Evolutionary conservation across 306 rosid genomes (phyloP).

Genomic region (Comarum palustre): DNA sequence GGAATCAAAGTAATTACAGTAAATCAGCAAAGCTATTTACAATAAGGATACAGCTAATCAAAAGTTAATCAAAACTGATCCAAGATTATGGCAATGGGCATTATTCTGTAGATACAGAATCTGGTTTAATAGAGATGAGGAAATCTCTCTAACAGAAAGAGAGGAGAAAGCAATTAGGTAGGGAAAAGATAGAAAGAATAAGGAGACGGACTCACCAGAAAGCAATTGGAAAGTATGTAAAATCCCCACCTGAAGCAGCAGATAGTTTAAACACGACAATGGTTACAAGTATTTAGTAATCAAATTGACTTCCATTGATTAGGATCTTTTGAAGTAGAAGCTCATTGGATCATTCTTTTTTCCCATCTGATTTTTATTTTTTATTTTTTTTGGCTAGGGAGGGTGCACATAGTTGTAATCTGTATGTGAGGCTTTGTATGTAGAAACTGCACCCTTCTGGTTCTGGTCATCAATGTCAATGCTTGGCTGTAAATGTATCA

Average conservation of each 20-base stretch:
- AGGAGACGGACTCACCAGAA: constrained; percentile 67
- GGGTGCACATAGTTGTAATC: constrained; percentile 32
- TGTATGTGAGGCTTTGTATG: constrained; percentile 34
- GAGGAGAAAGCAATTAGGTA: constrained; percentile 70
- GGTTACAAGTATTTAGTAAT: constrained; percentile 25
- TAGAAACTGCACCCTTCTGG: constrained; percentile 41
- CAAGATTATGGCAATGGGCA: no score
- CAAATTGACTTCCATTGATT: constrained; percentile 21
- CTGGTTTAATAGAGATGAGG: no score
- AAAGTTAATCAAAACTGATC: no score
- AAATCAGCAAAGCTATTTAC: no score
- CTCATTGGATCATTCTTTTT: constrained; percentile 45
- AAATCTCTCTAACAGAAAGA: constrained; percentile 80
- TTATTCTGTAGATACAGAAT: no score
- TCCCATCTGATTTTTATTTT: constrained; percentile 21
- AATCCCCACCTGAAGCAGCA: constrained; percentile 67
- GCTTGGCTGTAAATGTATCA: not conserved
- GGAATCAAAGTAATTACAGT: no score
- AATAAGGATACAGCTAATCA: no score
- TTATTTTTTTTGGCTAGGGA: constrained; percentile 27
- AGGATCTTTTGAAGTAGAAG: constrained; percentile 21
- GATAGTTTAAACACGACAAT: constrained; percentile 49
- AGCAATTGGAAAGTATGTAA: constrained; percentile 84
- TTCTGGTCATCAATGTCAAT: constrained; percentile 17
- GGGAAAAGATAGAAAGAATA: constrained; percentile 65